These are phyloP conservation scores for Psilocybe mexicana DNA, from an alignment of 1,284 basidiomycete species.

Conservation along the genomic window DNA sequence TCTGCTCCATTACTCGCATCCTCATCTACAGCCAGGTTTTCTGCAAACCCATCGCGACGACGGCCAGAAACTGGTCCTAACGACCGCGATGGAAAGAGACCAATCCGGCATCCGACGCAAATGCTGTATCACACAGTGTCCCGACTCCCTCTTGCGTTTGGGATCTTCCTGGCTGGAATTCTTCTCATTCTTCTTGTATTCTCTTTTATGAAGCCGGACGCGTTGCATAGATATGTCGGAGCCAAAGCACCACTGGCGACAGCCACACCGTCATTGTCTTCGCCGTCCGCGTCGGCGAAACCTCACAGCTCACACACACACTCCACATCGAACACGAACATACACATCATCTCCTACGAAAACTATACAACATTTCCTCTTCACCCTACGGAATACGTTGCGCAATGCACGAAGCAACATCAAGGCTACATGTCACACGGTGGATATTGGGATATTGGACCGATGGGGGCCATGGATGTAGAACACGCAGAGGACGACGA, in stretches of 20 bases:
- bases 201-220: conserved; percentile 50
- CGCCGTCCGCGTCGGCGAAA: conserved; percentile 4
- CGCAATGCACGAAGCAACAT: conserved; percentile 54
- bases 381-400: conserved; percentile 51
- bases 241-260: conserved; percentile 21
- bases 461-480: conserved; percentile 46
- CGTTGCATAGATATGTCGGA: conserved; percentile 47
- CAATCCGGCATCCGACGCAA: conserved; percentile 14
- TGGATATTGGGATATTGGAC: conserved; percentile 51
- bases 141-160: conserved; percentile 43
- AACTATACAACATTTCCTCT: conserved; percentile 64
- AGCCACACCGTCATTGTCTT: conserved; percentile 9
- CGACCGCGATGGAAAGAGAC: conserved; percentile 27
- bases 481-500: conserved; percentile 42
- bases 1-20: conserved; percentile 51
- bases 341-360: conserved; percentile 50
- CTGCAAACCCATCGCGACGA: conserved; percentile 28
- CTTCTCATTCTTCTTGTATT: conserved; percentile 52
- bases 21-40: conserved; percentile 43
- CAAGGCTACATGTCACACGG: conserved; percentile 50
- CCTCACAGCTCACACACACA: conserved; percentile 11
- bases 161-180: conserved; percentile 46
- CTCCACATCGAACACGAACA: conserved; percentile 18
- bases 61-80: conserved; percentile 36
- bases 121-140: conserved; percentile 17